A percentile compares a stretch with the other conserved stretches of the same genome.
phyloP scores from a whole-genome alignment of 169 alveolate species.

The Plasmodium gaboni region DNA sequence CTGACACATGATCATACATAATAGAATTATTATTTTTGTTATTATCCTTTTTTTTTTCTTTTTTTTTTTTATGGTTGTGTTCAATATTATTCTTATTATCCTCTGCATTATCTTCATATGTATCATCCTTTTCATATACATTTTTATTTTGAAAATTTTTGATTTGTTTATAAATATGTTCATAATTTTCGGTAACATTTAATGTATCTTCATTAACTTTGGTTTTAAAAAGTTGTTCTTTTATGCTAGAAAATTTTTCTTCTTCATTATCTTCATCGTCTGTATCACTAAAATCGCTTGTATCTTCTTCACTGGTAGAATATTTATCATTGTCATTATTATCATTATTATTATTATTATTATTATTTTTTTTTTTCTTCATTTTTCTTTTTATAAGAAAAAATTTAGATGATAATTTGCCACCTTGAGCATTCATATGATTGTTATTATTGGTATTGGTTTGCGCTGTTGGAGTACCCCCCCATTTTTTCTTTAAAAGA shows the following conservation, averaged over 20 bases:
- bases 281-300: background rate
- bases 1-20: constrained; percentile 11
- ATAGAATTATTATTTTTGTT: constrained; percentile 18
- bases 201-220: too few relatives aligned
- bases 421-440: too few relatives aligned
- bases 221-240: too few relatives aligned
- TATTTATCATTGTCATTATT: background rate
- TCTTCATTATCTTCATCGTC: background rate
- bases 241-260: background rate
- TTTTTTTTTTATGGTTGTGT: background rate
- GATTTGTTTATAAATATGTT: constrained; percentile 18
- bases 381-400: constrained; percentile 6
- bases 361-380: background rate
- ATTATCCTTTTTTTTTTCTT: background rate
- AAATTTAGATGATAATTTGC: background rate
- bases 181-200: constrained; percentile 1
- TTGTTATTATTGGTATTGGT: too few relatives aligned
- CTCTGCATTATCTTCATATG: constrained; percentile 1
- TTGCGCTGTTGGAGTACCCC: background rate
- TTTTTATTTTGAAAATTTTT: constrained; percentile 13
- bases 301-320: background rate
- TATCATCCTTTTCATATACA: background rate
- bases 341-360: background rate
- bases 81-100: constrained; percentile 19
- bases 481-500: constrained; percentile 24